Base-by-base conservation (phyloP, 305 asterid species). In the Nicotiana rustica region DNA sequence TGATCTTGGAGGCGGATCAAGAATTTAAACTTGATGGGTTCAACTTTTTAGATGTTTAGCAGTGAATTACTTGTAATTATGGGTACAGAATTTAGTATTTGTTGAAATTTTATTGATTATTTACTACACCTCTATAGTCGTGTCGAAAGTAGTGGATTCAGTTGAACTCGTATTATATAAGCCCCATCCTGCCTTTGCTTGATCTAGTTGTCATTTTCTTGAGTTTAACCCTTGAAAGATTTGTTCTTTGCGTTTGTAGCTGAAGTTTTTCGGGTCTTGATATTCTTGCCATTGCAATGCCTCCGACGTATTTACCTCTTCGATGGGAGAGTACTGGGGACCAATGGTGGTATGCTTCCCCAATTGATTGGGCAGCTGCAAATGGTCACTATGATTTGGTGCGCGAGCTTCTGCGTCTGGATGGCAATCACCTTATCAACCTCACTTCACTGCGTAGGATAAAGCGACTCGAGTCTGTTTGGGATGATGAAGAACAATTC, bases 301-400 rank as follows among this genome's bases (percentile, higher is more conserved):
- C 94, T 66, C 90, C 97, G 5, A 83, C 86, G 0, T 90, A 94
- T 88, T 94, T 96, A 67, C 99, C 99, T 60, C 91, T 96, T 5
- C 85, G 99, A 61, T 96, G 99, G 99, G 99, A 96, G 85, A 94
- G 98, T 92, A 93, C 98, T 66, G 99, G 99, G 41, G 99, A 96
- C 14, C 98, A 96, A 36, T 96, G 99, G 99, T 96, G 99, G 99
- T 96, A 92, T 82, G 99, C 97, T n/a, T 92, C 98, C 62, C 99
- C 99, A 41, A 92, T 96, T 73, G 99, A 96, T 25, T 96, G 93
- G 91, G 99, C 99, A 0, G 98, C 98, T n/a, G 99, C 99, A 21
- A 96, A 94, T 82, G 99, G 99, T 19, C 98, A 94, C 90, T 95
- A 91, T 85, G 99, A 96, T 57, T 66, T 94, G 59, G 98, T 96